Conservation (phyloP, 2,329 filamentous ascomycete species). For the Ophiognomonia clavigignenti-juglandacearum region DNA sequence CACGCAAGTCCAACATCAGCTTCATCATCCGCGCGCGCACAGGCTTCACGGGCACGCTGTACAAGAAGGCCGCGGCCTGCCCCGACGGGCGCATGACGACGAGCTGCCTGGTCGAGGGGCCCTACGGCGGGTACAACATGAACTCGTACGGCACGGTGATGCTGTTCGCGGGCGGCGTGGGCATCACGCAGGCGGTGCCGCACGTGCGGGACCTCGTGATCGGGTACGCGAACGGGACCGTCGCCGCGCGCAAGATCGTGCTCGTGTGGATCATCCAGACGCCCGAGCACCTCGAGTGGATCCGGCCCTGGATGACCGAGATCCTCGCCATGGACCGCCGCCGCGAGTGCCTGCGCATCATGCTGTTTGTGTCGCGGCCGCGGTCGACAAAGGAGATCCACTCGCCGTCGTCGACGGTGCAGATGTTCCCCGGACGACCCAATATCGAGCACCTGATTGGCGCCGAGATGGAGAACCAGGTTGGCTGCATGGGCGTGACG, state of each 20-base stretch:
- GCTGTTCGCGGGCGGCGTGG: conserved; percentile 75
- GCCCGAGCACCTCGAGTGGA: conserved; percentile 79
- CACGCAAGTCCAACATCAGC: conserved; percentile 61
- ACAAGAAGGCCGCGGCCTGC: conserved; percentile 59
- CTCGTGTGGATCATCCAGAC: conserved; percentile 77
- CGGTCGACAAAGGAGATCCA: conserved; percentile 76
- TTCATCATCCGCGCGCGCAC: conserved; percentile 70
- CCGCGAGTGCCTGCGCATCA: conserved; percentile 68
- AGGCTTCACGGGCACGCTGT: conserved; percentile 67
- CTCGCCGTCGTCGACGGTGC: conserved; percentile 70
- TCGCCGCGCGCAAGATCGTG: conserved; percentile 66
- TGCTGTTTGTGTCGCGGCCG: conserved; percentile 73
- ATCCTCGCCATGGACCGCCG: conserved; percentile 71
- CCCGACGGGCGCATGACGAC: conserved; percentile 59
- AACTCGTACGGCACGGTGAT: conserved; percentile 74
- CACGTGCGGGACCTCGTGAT: conserved; percentile 68
- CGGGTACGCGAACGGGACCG: conserved; percentile 63
- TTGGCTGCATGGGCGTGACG: conserved; percentile 68
- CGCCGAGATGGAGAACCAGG: conserved; percentile 68
- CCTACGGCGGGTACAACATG: conserved; percentile 69
- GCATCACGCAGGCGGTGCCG: conserved; percentile 74
- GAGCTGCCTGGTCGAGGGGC: conserved; percentile 67
- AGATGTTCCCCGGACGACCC: conserved; percentile 78
- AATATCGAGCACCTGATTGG: conserved; percentile 69
- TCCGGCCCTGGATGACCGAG: conserved; percentile 77